Conservation (phyloP, 805 yeast species). For the Candida ascalaphidarum region DNA sequence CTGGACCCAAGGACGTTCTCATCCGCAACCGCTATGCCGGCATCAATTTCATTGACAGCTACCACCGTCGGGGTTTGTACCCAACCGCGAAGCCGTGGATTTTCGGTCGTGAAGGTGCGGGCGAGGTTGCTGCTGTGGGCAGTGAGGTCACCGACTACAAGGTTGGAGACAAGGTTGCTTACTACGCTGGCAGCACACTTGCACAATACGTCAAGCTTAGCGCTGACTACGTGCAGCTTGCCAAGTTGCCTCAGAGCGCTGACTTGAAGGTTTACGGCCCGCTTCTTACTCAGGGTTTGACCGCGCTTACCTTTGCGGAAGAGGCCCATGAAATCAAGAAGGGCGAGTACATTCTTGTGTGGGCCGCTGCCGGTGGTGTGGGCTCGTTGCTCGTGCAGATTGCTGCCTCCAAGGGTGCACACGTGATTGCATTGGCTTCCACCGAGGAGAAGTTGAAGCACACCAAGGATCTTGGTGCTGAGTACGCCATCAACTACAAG, state of each 20-base stretch:
- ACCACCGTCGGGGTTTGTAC: constrained; percentile 75
- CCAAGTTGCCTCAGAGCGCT: constrained; percentile 28
- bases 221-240: not conserved
- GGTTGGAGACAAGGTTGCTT: constrained; percentile 69
- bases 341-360: constrained; percentile 67
- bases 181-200: constrained; percentile 43
- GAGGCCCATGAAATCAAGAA: constrained; percentile 60
- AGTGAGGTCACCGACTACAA: constrained; percentile 40
- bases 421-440: constrained; percentile 80
- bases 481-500: constrained; percentile 48
- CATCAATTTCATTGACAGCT: constrained; percentile 73
- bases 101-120: constrained; percentile 70
- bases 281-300: constrained; percentile 61
- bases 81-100: constrained; percentile 51
- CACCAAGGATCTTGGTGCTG: constrained; percentile 73
- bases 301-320: constrained; percentile 63
- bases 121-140: constrained; percentile 62
- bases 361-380: constrained; percentile 96
- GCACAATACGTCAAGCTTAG: constrained; percentile 58
- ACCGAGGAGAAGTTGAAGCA: constrained; percentile 58
- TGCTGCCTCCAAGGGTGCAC: constrained; percentile 56
- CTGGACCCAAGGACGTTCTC: constrained; percentile 46
- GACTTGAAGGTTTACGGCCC: constrained; percentile 56
- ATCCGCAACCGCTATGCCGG: constrained; percentile 75
- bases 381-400: constrained; percentile 69